These are phyloP conservation scores for Hydnomerulius pinastri DNA, from an alignment of 768 basidiomycete species.

Conservation along the genomic window DNA sequence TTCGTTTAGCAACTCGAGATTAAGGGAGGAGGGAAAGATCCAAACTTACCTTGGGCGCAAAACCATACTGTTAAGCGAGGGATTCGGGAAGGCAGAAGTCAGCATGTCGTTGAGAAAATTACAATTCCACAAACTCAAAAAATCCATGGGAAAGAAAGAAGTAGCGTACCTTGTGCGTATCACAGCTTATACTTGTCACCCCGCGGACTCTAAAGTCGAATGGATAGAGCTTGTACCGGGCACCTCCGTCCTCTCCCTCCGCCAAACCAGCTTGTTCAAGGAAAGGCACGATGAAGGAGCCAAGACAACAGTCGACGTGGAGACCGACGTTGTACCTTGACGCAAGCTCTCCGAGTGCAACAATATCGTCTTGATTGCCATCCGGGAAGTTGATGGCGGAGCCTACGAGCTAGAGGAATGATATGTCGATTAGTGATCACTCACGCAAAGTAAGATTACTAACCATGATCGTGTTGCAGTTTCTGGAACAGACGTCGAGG, in stretches of 20 bases:
- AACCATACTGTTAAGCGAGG: conserved; percentile 67
- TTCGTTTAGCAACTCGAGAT: background rate
- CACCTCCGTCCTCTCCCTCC: conserved; percentile 50
- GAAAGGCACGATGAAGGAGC: conserved; percentile 93
- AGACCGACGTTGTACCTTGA: conserved; percentile 74
- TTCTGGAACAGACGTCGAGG: conserved; percentile 45
- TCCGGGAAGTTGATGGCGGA: conserved; percentile 87
- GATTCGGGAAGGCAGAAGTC: background rate
- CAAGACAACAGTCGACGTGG: conserved; percentile 95
- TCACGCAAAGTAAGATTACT: conserved; percentile 4
- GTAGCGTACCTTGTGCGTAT: conserved; percentile 83
- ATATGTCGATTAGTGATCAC: background rate
- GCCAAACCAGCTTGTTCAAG: conserved; percentile 78
- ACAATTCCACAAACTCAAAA: conserved; percentile 1
- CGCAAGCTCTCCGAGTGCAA: conserved; percentile 75
- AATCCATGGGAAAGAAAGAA: background rate
- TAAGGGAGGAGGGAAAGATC: background rate
- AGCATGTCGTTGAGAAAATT: background rate
- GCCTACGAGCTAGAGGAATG: conserved; percentile 64
- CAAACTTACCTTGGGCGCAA: conserved; percentile 83
- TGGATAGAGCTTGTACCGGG: conserved; percentile 52
- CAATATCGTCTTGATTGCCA: conserved; percentile 86
- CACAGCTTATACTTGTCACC: conserved; percentile 93
- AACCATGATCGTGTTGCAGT: conserved; percentile 87
- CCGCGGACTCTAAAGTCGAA: conserved; percentile 93